Base-by-base conservation (phyloP, 2,329 filamentous ascomycete genomes). In the Penicillium sp. region DNA sequence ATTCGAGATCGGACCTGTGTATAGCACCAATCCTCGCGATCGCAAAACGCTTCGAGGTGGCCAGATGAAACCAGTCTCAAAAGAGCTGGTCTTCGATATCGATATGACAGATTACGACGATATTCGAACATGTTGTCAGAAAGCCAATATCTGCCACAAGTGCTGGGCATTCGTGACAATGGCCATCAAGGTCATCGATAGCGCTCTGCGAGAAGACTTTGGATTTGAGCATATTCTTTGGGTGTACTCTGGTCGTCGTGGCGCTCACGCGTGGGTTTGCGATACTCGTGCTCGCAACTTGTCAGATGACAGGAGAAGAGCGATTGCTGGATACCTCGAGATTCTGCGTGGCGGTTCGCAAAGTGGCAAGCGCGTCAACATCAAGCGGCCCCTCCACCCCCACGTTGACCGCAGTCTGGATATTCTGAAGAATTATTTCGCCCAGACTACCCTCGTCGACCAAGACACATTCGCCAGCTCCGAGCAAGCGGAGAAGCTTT, bases 91-190 rank as follows among this genome's bases (percentile, higher is more conserved):
- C 71, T 98, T 99, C 78, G 95, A 99, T 89, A 98, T 99, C 72
- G 95, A 99, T 86, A 86, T 99, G 86, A 98, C 95, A 58, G 95
- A 98, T 80, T 99, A 99, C 79, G 95, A 99, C 76, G 92, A 96
- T 68, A 91, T 99, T 67, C 89, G 95, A 69, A 97, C 93, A 30
- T 99, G 95, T 80, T 99, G 95, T 76, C 88, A 89, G 72, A 93
- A 94, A 75, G 92, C 94, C 9, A 96, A 91, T 70, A 98, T 99
- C 67, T 99, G 95, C 77, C 85, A 84, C 68, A 95, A 93, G 76
- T 99, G 95, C 81, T 99, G 95, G 95, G 85, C 90, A 54, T 99
- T 98, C 78, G 96, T 97, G 70, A 97, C 92, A 26, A 98, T 99
- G 93, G 91, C 95, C 8, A 94, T 99, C 76, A 95, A 96, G 75